Conservation (phyloP, 2,329 filamentous ascomycete genomes). For the Fusarium sp. region DNA sequence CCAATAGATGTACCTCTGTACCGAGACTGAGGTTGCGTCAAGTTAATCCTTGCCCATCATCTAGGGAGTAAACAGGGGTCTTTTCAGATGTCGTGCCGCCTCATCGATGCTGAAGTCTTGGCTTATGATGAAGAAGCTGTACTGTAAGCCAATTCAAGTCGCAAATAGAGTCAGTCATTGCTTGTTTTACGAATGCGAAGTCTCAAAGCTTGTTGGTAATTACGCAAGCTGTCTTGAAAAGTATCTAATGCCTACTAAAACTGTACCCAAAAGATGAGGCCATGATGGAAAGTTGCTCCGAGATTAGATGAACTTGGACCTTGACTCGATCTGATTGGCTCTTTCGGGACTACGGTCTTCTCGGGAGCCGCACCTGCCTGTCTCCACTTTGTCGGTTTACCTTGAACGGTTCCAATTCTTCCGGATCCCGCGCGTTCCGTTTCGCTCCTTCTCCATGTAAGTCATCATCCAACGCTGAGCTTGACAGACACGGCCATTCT, state of each 20-base stretch:
- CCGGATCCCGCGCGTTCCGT: constrained; percentile 43
- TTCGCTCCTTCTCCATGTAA: constrained; percentile 23
- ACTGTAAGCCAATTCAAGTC: not conserved
- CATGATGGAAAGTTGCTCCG: constrained; percentile 1
- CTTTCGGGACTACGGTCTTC: constrained; percentile 27
- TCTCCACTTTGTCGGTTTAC: not conserved
- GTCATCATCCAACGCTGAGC: not conserved
- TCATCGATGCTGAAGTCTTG: constrained; percentile 19
- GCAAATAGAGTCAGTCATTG: no score
- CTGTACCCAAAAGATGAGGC: constrained; percentile 2
- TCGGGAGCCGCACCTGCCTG: constrained; percentile 22
- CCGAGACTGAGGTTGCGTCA: not conserved
- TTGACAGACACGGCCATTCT: not conserved
- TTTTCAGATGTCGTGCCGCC: constrained; percentile 19
- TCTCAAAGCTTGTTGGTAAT: not conserved
- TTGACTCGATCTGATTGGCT: constrained; percentile 27
- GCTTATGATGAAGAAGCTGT: not conserved
- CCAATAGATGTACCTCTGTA: not conserved
- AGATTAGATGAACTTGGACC: not conserved
- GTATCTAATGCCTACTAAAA: not conserved
- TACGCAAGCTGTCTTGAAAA: not conserved
- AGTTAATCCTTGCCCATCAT: not conserved
- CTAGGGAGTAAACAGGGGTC: constrained; percentile 3
- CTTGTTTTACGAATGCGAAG: no score
- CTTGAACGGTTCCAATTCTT: not conserved